Evolutionary conservation across 768 basidiomycete genomes (phyloP), one percentile per base, ranked within the genome.

Genomic region (Baorangia bicolor): DNA sequence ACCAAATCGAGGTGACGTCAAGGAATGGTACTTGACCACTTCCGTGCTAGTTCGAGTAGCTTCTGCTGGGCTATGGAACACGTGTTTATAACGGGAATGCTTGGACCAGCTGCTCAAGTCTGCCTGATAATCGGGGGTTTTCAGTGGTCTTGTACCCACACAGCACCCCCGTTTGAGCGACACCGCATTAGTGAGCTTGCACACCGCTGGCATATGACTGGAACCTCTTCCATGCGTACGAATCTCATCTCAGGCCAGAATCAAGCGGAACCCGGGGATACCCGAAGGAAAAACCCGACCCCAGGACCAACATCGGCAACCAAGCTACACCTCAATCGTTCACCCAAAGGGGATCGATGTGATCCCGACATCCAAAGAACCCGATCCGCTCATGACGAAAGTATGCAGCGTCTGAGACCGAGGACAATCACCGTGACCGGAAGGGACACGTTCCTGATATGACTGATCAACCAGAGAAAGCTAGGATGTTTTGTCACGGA

Each of bases 1-100:
- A 30, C 62, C 52, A 49, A 59, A 60, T 51, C 45, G 37, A 56
- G 58, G 6, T 53, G 61, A 47, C 59, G 57, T 37, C 45, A 38
- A 46, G 41, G 25, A 39, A 21, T 40, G 40, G 31, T 47, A 35
- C 55, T 34, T 13, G 50, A 20, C 42, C 35, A n/a, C 56, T 45
- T 25, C 16, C 10, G 44, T 33, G 25, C 40, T 33, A 18, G 31
- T 39, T 28, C 25, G 25, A 31, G 18, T 11, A 11, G 34, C 23
- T 37, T 43, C 35, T 30, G 34, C 38, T 28, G 35, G 35, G 42
- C 27, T 34, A 39, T 42, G 8, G 13, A 30, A 28, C 20, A 13
- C 46, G 10, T 23, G 27, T 37, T 51, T 37, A 34, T 40, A 65
- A 48, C 45, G 31, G 57, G 53, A n/a, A 18, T 39, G 34, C 49